Percentiles rank a stretch among this genome's conserved stretches.
These are phyloP conservation scores for Scedosporium boydii DNA, from an alignment of 2,329 filamentous ascomycete genomes.

Conservation along the genomic window DNA sequence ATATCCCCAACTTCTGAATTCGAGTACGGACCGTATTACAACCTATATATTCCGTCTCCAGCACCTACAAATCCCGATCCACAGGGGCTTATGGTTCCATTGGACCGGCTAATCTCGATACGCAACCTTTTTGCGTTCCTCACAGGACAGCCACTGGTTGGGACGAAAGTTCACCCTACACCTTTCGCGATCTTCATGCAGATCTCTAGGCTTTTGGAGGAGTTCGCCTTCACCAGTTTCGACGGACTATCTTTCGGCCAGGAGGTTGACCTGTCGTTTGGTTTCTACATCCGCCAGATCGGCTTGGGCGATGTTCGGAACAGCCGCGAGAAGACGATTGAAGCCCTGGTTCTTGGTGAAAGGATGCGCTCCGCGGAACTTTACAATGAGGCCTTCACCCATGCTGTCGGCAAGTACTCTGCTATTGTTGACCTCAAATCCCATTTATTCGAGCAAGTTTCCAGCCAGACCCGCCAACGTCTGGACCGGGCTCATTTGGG, in stretches of 20 bases:
- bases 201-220: constrained; percentile 42
- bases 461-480: constrained; percentile 62
- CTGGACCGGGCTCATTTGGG: constrained; percentile 77
- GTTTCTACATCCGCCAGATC: constrained; percentile 68
- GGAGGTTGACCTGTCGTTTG: constrained; percentile 54
- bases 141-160: constrained; percentile 53
- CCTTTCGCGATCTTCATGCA: constrained; percentile 45
- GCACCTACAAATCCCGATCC: constrained; percentile 20
- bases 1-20: constrained; percentile 24
- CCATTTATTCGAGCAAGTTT: constrained; percentile 62
- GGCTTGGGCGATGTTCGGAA: constrained; percentile 68
- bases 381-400: constrained; percentile 86
- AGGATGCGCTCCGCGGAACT: constrained; percentile 71
- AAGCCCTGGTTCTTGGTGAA: constrained; percentile 83
- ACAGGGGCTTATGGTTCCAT: constrained; percentile 1
- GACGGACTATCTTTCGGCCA: constrained; percentile 52
- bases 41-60: constrained; percentile 43
- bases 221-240: constrained; percentile 47
- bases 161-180: constrained; percentile 40
- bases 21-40: constrained; percentile 30
- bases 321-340: constrained; percentile 80
- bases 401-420: constrained; percentile 79
- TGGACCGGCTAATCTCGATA: constrained; percentile 48
- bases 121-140: constrained; percentile 60
- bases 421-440: constrained; percentile 58